Evolutionary conservation across 106 monocot genomes (phyloP).

Genomic region (Xerophyta viscosa): DNA sequence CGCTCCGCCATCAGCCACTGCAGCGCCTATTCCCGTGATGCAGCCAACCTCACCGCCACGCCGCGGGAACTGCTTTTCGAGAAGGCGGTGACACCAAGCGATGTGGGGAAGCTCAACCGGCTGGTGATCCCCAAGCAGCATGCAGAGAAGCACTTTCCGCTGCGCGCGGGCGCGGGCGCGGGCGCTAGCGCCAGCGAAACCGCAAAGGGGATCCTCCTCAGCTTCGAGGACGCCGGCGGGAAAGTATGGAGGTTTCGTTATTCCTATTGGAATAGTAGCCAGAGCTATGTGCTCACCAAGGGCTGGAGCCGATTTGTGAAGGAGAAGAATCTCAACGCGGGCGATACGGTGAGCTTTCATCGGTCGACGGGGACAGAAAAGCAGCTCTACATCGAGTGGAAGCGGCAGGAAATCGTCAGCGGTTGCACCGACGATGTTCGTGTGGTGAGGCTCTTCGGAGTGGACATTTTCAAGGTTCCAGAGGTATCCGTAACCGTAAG

Average conservation of each 20-base stretch:
- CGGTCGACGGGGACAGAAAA: constrained; percentile 20
- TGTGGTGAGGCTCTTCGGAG: constrained; percentile 46
- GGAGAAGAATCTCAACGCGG: constrained; percentile 62
- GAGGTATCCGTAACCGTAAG: not conserved
- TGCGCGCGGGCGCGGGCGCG: too few relatives aligned
- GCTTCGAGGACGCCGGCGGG: constrained; percentile 58
- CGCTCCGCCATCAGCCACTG: too few relatives aligned
- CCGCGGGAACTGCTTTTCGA: constrained; percentile 51
- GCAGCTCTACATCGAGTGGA: constrained; percentile 38
- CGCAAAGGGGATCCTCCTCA: constrained; percentile 32
- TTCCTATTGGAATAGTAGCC: constrained; percentile 95
- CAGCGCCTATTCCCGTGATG: too few relatives aligned
- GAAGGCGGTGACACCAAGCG: constrained; percentile 73
- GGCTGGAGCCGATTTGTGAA: constrained; percentile 94
- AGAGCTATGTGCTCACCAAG: constrained; percentile 92
- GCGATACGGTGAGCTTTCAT: constrained; percentile 36
- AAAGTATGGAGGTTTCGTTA: constrained; percentile 82
- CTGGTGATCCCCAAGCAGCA: constrained; percentile 91
- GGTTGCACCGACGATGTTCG: not conserved
- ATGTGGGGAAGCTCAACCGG: constrained; percentile 79
- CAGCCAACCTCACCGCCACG: not conserved
- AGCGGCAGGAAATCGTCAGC: not conserved
- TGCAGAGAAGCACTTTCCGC: constrained; percentile 75
- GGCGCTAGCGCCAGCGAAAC: constrained; percentile 5
- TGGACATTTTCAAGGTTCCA: constrained; percentile 19